Evolutionary conservation across 768 basidiomycete species (phyloP).

Genomic region (Termitomyces sp.): DNA sequence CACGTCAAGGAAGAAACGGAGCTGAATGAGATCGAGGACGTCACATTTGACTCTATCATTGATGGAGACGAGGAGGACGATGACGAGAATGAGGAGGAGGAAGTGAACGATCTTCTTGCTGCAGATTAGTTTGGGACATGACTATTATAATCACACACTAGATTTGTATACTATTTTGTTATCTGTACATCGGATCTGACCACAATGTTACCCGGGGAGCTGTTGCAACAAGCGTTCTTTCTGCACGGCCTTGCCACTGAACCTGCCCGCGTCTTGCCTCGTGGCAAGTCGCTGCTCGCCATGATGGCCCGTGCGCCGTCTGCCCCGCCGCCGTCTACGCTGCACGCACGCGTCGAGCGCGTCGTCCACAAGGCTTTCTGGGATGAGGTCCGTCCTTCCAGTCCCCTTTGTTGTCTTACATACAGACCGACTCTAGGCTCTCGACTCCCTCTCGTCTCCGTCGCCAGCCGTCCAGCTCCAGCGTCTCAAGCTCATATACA

Average conservation of each 20-base stretch:
- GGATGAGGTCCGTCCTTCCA: constrained; percentile 52
- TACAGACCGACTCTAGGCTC: constrained; percentile 36
- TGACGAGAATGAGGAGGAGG: constrained; percentile 45
- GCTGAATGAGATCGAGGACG: constrained; percentile 32
- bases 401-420: not conserved
- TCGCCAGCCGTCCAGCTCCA: constrained; percentile 55
- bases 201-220: constrained; percentile 45
- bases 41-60: constrained; percentile 48
- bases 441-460: constrained; percentile 52
- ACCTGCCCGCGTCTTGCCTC: constrained; percentile 56
- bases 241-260: constrained; percentile 67
- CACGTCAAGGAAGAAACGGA: constrained; percentile 37
- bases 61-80: constrained; percentile 44
- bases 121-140: constrained; percentile 18
- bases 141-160: not conserved
- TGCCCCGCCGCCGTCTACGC: constrained; percentile 3
- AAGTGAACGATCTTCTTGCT: constrained; percentile 45
- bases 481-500: constrained; percentile 54
- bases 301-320: constrained; percentile 35
- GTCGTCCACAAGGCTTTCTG: constrained; percentile 69
- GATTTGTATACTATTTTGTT: constrained; percentile 6
- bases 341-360: constrained; percentile 42
- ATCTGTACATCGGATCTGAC: not conserved
- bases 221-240: constrained; percentile 59
- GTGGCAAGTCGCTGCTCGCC: constrained; percentile 70